Conservation (phyloP, 176 grass and related monocot genomes). For the Cenchrus purpureus region DNA sequence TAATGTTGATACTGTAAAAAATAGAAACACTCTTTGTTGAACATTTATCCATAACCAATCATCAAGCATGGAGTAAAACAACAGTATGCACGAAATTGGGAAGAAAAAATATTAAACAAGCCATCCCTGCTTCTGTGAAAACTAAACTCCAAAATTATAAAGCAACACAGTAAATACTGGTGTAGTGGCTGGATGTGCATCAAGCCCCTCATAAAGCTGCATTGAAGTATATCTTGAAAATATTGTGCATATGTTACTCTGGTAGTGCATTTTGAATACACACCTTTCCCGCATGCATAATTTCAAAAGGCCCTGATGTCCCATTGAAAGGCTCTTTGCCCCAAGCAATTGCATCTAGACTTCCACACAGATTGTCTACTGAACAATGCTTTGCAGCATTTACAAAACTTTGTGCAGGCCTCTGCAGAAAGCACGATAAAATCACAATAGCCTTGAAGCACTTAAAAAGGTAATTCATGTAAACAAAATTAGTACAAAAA, state of each 20-base stretch:
- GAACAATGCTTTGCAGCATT: slow-evolving; percentile 80
- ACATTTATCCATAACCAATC: neutral
- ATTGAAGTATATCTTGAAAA: slow-evolving; percentile 10
- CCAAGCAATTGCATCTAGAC: slow-evolving; percentile 82
- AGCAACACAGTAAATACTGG: slow-evolving; percentile 13
- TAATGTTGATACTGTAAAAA: neutral
- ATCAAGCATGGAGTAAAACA: slow-evolving; percentile 1
- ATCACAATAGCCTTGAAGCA: slow-evolving; percentile 27
- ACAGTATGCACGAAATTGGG: neutral
- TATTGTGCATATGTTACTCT: slow-evolving; percentile 21
- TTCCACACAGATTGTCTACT: slow-evolving; percentile 75
- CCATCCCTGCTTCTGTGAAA: slow-evolving; percentile 11
- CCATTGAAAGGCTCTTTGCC: slow-evolving; percentile 82
- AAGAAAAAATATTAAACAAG: neutral
- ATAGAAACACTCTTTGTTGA: neutral
- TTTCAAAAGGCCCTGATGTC: slow-evolving; percentile 81
- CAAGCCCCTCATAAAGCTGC: neutral
- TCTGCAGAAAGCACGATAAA: slow-evolving; percentile 58
- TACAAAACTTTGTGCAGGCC: slow-evolving; percentile 78
- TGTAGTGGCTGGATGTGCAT: slow-evolving; percentile 1
- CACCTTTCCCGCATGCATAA: slow-evolving; percentile 72
- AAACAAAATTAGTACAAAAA: slow-evolving; percentile 10
- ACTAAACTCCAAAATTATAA: slow-evolving; percentile 31
- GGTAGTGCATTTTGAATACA: slow-evolving; percentile 12
- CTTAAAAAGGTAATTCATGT: slow-evolving; percentile 30